A percentile compares a stretch with the other conserved stretches of the same genome.
phyloP scores from a whole-genome alignment of 768 basidiomycete species.

The Lactarius pseudohatsudake region DNA sequence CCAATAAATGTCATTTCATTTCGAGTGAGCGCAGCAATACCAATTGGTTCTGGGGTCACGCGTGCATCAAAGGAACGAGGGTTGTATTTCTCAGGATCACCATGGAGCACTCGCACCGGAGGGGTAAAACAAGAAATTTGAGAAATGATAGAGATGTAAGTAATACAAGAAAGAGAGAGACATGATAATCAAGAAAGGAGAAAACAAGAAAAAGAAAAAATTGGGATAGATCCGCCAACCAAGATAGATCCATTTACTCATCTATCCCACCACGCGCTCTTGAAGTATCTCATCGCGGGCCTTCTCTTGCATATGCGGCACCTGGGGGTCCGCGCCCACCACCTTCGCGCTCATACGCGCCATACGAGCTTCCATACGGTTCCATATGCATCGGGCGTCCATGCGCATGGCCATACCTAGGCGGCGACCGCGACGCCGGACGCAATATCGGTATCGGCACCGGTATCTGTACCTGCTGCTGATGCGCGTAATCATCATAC shows the following conservation, averaged over 20 bases:
- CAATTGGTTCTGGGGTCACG: background rate
- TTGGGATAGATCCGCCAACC: background rate
- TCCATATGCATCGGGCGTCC: slow-evolving; percentile 2
- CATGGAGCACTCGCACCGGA: too few species aligned
- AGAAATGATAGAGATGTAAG: background rate
- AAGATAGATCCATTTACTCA: background rate
- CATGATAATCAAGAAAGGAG: background rate
- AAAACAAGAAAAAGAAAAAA: background rate
- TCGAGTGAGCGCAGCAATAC: background rate
- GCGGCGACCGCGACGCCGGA: background rate
- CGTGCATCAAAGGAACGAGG: background rate
- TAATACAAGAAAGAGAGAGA: background rate
- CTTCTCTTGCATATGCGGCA: slow-evolving; percentile 13
- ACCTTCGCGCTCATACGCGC: slow-evolving; percentile 18
- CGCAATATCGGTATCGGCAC: slow-evolving; percentile 23
- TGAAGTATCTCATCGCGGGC: slow-evolving; percentile 1
- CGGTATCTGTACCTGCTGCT: background rate
- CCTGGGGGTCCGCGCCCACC: slow-evolving; percentile 9
- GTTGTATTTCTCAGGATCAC: background rate
- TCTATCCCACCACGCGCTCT: background rate
- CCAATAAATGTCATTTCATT: background rate
- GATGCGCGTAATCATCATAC: background rate
- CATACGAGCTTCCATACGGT: slow-evolving; percentile 10
- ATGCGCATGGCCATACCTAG: slow-evolving; percentile 1
- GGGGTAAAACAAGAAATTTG: too few species aligned